Evolutionary conservation across 2,329 filamentous ascomycete species (phyloP).

Genomic region (Penicillium palitans): DNA sequence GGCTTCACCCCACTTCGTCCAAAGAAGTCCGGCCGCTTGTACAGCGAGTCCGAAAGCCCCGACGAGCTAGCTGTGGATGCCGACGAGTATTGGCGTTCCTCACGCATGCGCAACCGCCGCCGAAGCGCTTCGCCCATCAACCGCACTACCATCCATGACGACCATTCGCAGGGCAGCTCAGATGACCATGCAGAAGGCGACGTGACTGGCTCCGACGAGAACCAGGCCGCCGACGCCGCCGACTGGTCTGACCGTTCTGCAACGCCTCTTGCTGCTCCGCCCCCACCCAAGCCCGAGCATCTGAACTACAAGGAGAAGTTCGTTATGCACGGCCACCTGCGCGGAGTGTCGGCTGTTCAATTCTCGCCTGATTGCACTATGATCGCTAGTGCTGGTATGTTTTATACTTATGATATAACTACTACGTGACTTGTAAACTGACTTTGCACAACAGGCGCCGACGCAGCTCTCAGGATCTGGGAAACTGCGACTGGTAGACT

Average conservation of each 20-base stretch:
- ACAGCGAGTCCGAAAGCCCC: slow-evolving; percentile 43
- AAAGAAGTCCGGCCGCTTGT: slow-evolving; percentile 28
- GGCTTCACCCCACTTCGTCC: slow-evolving; percentile 33
- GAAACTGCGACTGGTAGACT: slow-evolving; percentile 73
- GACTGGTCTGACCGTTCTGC: slow-evolving; percentile 34
- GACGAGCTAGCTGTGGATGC: slow-evolving; percentile 48
- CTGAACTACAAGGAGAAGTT: slow-evolving; percentile 71
- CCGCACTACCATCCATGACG: slow-evolving; percentile 16
- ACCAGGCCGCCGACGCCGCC: slow-evolving; percentile 13
- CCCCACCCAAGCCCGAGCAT: slow-evolving; percentile 53
- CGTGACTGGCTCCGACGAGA: slow-evolving; percentile 17
- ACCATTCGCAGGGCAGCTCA: slow-evolving; percentile 11
- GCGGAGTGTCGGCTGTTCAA: slow-evolving; percentile 78
- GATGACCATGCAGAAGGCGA: slow-evolving; percentile 24
- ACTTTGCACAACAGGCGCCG: slow-evolving; percentile 59
- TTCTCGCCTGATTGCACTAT: slow-evolving; percentile 88
- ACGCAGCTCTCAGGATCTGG: slow-evolving; percentile 91
- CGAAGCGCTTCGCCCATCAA: slow-evolving; percentile 28
- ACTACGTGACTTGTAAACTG: background rate
- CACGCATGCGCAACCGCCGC: slow-evolving; percentile 26
- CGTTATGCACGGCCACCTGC: slow-evolving; percentile 73
- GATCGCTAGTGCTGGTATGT: slow-evolving; percentile 78
- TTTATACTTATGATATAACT: background rate
- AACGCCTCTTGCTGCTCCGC: slow-evolving; percentile 42
- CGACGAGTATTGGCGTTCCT: slow-evolving; percentile 36